Conservation (phyloP, 2,329 filamentous ascomycete genomes). For the Clarireedia homoeocarpa region DNA sequence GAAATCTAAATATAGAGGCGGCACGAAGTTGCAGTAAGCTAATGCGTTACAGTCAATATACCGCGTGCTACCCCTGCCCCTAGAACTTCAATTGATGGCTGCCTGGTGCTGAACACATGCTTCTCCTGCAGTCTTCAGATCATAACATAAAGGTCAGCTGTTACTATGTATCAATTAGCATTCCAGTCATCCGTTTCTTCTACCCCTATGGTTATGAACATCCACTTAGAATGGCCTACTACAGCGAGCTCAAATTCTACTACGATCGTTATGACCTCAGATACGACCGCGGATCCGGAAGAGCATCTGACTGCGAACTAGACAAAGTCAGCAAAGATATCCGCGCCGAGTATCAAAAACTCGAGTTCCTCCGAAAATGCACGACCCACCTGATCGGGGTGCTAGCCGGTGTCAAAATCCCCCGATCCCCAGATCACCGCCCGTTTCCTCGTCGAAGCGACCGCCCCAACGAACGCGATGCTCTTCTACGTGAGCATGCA, state of each 20-base stretch:
- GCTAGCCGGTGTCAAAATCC: neutral
- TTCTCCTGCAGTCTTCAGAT: neutral
- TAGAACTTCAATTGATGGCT: neutral
- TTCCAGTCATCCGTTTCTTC: neutral
- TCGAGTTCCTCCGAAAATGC: conserved; percentile 1
- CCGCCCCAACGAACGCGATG: neutral
- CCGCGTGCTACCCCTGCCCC: neutral
- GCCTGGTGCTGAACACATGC: neutral
- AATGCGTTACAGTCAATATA: neutral
- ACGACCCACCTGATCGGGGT: neutral
- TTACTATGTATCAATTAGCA: neutral
- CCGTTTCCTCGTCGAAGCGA: neutral
- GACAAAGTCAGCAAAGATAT: neutral
- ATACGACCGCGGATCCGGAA: neutral
- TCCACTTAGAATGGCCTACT: too few relatives aligned
- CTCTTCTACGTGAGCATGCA: neutral
- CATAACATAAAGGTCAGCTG: neutral
- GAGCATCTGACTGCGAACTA: neutral
- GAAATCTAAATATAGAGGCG: neutral
- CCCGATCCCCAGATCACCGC: neutral
- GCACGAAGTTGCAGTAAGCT: neutral
- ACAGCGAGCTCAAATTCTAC: neutral
- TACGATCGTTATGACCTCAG: neutral
- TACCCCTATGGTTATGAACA: too few relatives aligned
- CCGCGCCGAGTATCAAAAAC: neutral